phyloP scores from a whole-genome alignment of 192 early-diverging fungal genomes.

The Entrophospora sp. region DNA sequence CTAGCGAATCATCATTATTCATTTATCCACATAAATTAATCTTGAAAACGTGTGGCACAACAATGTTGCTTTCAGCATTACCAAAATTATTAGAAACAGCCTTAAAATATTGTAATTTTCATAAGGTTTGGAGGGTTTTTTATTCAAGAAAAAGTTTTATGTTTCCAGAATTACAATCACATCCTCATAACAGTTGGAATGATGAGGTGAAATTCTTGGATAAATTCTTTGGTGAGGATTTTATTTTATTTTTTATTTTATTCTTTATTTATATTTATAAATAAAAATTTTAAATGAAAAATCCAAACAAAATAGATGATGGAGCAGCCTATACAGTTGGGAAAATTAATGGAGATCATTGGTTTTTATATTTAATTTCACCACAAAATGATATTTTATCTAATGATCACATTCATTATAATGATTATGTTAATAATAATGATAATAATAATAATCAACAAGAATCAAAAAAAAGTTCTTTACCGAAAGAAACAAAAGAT shows the following conservation, averaged over 20 bases:
- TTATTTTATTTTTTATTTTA: neutral
- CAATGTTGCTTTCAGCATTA: conserved; percentile 82
- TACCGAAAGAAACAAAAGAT: no score
- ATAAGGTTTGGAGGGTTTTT: conserved; percentile 73
- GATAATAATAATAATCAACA: conserved; percentile 20
- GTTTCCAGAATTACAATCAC: conserved; percentile 86
- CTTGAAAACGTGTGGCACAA: conserved; percentile 97
- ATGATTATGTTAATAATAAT: conserved; percentile 9
- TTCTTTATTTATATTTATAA: neutral
- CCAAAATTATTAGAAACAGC: conserved; percentile 83
- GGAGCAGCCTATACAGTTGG: conserved; percentile 88
- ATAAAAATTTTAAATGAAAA: neutral
- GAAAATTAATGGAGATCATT: conserved; percentile 90
- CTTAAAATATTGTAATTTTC: conserved; percentile 46
- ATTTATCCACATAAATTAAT: conserved; percentile 93
- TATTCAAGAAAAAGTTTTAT: conserved; percentile 96
- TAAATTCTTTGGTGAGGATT: conserved; percentile 44
- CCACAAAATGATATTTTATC: conserved; percentile 45
- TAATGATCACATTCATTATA: conserved; percentile 36
- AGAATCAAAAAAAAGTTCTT: no score
- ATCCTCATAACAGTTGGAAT: conserved; percentile 86
- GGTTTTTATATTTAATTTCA: conserved; percentile 86
- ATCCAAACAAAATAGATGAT: conserved; percentile 29
- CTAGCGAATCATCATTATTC: conserved; percentile 93
- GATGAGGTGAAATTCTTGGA: conserved; percentile 77